Percentiles rank a stretch among this genome's conserved stretches.
Conservation (phyloP, 768 basidiomycete genomes). For the Tephrocybe sp. region DNA sequence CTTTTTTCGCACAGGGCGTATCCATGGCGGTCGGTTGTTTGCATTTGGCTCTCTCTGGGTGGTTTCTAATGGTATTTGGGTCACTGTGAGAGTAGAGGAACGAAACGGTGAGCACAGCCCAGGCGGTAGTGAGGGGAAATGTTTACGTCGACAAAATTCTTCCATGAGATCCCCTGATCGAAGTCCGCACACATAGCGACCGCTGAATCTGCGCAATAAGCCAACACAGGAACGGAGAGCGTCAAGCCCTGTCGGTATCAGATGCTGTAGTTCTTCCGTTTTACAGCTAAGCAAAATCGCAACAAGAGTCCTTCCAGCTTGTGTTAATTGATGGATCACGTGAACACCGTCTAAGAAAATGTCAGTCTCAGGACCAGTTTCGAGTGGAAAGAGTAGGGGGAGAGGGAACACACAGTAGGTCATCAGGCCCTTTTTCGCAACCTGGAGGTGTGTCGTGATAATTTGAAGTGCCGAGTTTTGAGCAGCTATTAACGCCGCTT, state of each 20-base stretch:
- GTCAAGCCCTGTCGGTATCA: conserved; percentile 83
- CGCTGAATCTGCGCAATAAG: conserved; percentile 85
- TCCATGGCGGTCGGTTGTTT: conserved; percentile 76
- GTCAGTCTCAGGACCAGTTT: neutral
- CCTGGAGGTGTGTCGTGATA: conserved; percentile 77
- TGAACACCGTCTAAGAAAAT: conserved; percentile 77
- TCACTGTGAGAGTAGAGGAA: conserved; percentile 43
- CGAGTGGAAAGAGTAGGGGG: conserved; percentile 6
- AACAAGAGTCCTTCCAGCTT: conserved; percentile 88
- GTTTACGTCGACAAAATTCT: conserved; percentile 85
- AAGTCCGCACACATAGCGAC: conserved; percentile 88
- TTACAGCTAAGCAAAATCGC: conserved; percentile 88
- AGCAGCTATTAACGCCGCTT: conserved; percentile 74
- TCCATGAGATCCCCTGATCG: conserved; percentile 92
- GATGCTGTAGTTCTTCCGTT: conserved; percentile 67
- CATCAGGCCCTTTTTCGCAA: conserved; percentile 89
- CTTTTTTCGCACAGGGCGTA: conserved; percentile 85
- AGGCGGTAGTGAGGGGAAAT: conserved; percentile 8
- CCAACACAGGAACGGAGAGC: conserved; percentile 87
- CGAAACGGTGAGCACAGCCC: conserved; percentile 4
- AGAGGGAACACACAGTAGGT: conserved; percentile 76
- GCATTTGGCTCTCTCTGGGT: conserved; percentile 48
- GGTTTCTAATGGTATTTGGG: conserved; percentile 83
- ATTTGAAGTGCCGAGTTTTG: conserved; percentile 81
- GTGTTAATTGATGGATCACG: conserved; percentile 93